These are phyloP conservation scores for Verticillium alfalfae DNA, from an alignment of 2,329 filamentous ascomycete species.

Conservation along the genomic window DNA sequence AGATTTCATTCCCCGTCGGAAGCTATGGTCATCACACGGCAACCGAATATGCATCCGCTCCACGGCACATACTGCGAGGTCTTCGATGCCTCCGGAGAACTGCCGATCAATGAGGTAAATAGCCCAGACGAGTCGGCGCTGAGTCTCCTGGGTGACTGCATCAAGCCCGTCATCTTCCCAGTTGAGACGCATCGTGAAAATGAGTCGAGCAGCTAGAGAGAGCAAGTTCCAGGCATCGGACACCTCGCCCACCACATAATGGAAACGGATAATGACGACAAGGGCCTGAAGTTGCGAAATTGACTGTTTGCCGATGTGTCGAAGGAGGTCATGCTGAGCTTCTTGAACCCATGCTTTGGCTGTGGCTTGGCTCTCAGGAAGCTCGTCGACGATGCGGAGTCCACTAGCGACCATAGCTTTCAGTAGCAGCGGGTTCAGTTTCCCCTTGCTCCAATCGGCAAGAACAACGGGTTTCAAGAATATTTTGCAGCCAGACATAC, in stretches of 20 bases:
- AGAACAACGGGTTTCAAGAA: constrained; percentile 15
- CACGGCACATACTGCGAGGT: constrained; percentile 17
- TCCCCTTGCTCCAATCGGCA: constrained; percentile 16
- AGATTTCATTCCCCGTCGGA: constrained; percentile 17
- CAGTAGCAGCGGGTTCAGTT: constrained; percentile 12
- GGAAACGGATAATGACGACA: constrained; percentile 13
- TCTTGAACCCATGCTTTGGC: constrained; percentile 14
- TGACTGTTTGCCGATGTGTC: background rate
- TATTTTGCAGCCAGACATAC: constrained; percentile 10
- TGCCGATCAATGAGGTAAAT: constrained; percentile 16
- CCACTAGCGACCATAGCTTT: constrained; percentile 13
- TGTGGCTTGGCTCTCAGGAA: background rate
- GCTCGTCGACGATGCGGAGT: background rate
- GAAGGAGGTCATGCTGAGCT: constrained; percentile 7
- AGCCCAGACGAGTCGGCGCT: constrained; percentile 19
- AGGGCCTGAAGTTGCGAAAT: constrained; percentile 14
- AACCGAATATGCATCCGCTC: constrained; percentile 17
- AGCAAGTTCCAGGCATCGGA: constrained; percentile 17
- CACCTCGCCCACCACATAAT: constrained; percentile 2
- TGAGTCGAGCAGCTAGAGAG: constrained; percentile 15
- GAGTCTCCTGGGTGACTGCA: constrained; percentile 15
- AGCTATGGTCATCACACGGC: constrained; percentile 16
- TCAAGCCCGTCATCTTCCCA: constrained; percentile 13
- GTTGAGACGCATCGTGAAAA: constrained; percentile 18
- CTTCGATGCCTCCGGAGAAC: constrained; percentile 20